These are phyloP conservation scores for Scheffersomyces lignosus DNA, from an alignment of 805 yeast genomes.

Conservation along the genomic window DNA sequence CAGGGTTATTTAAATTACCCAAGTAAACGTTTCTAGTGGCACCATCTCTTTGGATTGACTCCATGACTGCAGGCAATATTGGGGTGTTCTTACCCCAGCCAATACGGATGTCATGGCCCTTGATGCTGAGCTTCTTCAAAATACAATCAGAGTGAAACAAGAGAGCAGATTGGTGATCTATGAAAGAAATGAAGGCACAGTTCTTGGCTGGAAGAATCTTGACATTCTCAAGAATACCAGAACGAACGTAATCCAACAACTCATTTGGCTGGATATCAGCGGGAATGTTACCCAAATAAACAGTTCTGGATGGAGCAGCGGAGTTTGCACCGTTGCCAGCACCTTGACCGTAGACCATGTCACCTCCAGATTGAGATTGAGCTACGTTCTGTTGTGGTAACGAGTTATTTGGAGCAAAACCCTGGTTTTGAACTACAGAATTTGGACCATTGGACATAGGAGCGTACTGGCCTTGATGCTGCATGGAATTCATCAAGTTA, in stretches of 20 bases:
- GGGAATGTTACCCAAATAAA: constrained; percentile 87
- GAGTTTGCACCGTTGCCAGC: constrained; percentile 9
- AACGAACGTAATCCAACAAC: constrained; percentile 83
- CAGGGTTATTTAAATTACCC: constrained; percentile 70
- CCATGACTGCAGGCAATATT: constrained; percentile 69
- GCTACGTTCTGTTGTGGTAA: background rate
- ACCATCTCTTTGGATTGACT: constrained; percentile 77
- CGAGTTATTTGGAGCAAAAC: background rate
- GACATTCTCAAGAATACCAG: constrained; percentile 83
- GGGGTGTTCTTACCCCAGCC: constrained; percentile 92
- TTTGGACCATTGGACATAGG: too few relatives aligned
- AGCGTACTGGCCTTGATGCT: background rate
- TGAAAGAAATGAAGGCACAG: constrained; percentile 88
- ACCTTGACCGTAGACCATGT: constrained; percentile 5
- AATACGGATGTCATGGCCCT: constrained; percentile 77
- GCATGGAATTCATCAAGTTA: background rate
- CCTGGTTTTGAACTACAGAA: background rate
- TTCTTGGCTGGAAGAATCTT: constrained; percentile 77
- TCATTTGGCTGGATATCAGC: constrained; percentile 77
- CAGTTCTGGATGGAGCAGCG: constrained; percentile 76
- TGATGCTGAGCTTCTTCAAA: constrained; percentile 75
- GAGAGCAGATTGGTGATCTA: constrained; percentile 85
- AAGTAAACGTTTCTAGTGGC: constrained; percentile 94
- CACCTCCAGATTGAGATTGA: constrained; percentile 1
- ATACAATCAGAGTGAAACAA: constrained; percentile 93